Base-by-base conservation (phyloP, 2,329 filamentous ascomycete species). In the Parafenestella ontariensis region DNA sequence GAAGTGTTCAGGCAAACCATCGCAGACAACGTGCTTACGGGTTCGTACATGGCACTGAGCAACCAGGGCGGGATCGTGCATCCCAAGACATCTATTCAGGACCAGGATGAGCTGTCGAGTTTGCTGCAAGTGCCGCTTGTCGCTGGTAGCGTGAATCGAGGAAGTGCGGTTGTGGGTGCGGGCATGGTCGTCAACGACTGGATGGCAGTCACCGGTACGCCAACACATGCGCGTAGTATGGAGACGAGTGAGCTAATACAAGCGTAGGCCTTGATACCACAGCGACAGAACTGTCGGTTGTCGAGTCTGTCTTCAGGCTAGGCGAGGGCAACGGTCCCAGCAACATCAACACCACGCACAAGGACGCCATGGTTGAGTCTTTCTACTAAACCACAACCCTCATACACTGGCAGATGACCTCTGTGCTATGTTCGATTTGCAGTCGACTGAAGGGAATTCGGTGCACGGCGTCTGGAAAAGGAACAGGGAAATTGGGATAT, bases 111-210 rank as follows among this genome's bases (percentile, higher is more conserved):
- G 82, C 86, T 99, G 62, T 93, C 89, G 61, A 93, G 89, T 72
- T 81, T 99, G 78, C 84, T 99, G 59, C 94, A 98, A 80, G 94
- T 99, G 33, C 95, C 95, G 13, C 87, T 99, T 5, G 95, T 99
- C 1, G 95, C 95, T 3, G 95, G 95, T 37, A 91, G 87, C 73
- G 90, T 99, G 60, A 99, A 99, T 81, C 87, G 95, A 61, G 95
- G 95, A 58, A 92, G 88, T 73, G 88, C 92, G 56, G 93, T 99
- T 26, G 93, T 99, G n/a, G 95, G 95, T 52, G 95, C 94, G 1
- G 92, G 92, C 39, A 95, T 96, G 90, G 92, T 96, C 5, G 92
- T 96, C 61, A 96, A 97, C 75, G 94, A 98, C 83, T 97, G 94
- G 93, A 87, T 97, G 79, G 92, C 94, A 26, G 91, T 97, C 26